Evolutionary conservation across 495 filamentous ascomycete genomes (phyloP).

Genomic region (Xylaria flabelliformis): DNA sequence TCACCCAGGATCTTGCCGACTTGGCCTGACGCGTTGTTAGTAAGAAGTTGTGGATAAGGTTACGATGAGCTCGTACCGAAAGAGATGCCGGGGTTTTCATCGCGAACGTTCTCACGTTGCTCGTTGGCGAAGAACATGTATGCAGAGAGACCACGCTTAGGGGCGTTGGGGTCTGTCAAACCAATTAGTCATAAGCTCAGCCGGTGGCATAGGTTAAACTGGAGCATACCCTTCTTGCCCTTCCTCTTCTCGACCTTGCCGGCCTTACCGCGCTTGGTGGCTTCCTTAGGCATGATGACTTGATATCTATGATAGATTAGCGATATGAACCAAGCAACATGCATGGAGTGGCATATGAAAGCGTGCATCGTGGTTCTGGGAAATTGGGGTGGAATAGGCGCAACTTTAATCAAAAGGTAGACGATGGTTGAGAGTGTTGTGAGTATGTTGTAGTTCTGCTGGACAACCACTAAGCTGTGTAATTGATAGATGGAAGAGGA

Average conservation of each 20-base stretch:
- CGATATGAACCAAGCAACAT: not conserved
- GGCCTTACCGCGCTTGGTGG: conserved; percentile 51
- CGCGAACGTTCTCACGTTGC: conserved; percentile 95
- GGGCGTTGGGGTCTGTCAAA: conserved; percentile 88
- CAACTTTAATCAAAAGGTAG: not conserved
- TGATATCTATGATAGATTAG: not conserved
- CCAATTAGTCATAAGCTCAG: conserved; percentile 27
- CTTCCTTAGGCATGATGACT: conserved; percentile 55
- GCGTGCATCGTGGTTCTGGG: not conserved
- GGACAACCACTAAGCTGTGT: not conserved
- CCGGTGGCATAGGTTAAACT: not conserved
- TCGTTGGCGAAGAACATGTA: conserved; percentile 99
- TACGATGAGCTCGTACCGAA: conserved; percentile 72
- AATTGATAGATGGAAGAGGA: not conserved
- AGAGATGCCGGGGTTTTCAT: conserved; percentile 96
- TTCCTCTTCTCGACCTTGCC: conserved; percentile 54
- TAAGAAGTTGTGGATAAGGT: not conserved
- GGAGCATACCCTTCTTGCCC: conserved; percentile 56
- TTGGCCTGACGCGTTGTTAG: conserved; percentile 66
- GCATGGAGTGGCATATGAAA: not conserved
- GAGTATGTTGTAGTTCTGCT: not conserved
- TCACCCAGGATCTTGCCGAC: conserved; percentile 97
- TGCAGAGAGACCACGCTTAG: conserved; percentile 98
- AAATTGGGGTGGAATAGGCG: not conserved
- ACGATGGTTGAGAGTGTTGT: not conserved